Conservation (phyloP, 2,329 filamentous ascomycete species). For the Pseudogymnoascus sp. region DNA sequence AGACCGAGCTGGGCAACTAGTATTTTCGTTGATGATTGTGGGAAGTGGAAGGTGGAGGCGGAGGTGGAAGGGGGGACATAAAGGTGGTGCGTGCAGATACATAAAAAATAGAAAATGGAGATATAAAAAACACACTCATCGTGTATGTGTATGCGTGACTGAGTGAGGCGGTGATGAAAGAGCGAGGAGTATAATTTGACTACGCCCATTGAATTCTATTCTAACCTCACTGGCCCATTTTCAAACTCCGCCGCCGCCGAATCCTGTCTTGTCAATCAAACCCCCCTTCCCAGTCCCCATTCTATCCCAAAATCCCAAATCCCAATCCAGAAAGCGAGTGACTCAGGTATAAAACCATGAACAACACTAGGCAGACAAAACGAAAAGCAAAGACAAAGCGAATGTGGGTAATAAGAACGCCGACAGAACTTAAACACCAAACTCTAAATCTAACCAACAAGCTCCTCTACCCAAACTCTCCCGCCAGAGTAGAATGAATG, state of each 20-base stretch:
- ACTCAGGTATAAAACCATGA: slow-evolving; percentile 3
- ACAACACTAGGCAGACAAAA: not conserved
- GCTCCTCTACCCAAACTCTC: not conserved
- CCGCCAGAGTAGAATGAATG: not conserved
- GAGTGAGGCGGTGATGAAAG: not conserved
- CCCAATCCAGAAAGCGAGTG: not conserved
- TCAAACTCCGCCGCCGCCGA: not conserved
- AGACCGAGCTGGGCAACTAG: not conserved
- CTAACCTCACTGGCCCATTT: not conserved
- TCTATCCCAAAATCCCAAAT: not conserved
- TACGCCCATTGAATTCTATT: not conserved
- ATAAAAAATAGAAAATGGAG: slow-evolving; percentile 4
- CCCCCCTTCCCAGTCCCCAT: not conserved
- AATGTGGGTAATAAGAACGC: not conserved
- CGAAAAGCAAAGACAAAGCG: not conserved
- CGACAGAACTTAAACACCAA: not conserved
- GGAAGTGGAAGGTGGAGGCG: not conserved
- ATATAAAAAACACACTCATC: not conserved
- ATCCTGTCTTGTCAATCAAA: not conserved
- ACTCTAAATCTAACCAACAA: not conserved
- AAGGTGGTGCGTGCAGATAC: not conserved
- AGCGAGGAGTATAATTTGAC: not conserved
- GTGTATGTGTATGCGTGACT: not conserved
- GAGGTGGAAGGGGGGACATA: not conserved
- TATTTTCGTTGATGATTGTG: not conserved